Base-by-base conservation (phyloP, 331 rosid genomes). In the Pyrus hybrid region DNA sequence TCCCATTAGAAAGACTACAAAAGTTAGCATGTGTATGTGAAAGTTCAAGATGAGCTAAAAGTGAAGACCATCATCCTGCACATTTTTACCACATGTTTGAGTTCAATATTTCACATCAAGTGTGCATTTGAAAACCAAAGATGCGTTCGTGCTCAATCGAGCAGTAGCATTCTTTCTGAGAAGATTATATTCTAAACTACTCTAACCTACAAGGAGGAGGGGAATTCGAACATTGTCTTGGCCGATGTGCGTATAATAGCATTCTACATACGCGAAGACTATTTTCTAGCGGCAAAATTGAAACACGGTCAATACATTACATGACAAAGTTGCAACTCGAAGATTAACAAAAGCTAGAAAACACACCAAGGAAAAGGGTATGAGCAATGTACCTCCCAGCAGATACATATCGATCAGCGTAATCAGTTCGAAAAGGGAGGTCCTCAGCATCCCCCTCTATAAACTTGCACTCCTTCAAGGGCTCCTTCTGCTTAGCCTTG, bases 361-460 rank as follows among this genome's bases (percentile, higher is more conserved):
- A 21, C 30, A 51, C 56, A 76, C 10, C 53, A 13, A 56, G 1
- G 13, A 13, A 43, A 43, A 71, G 28, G 28, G 54, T 16, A 28
- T 35, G 53, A 76, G 69, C 70, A 75, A 63, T 13, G 10, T 81
- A 91, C 98, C 98, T 91, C 82, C 98, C 98, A 0, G 98, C 96
- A 4, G 97, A 93, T 2, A 90, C 83, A 87, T 93, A 93, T 90
- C 97, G 76, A 86, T 93, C 98, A 0, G 97, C 97, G 81, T 89
- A 93, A 85, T 93, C 98, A 14, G 97, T 90, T 22, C 2, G 80
- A 83, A 93, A 93, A 10, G 98, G 98, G 54, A 93, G 92, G 83
- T 91, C 89, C 76, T 93, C 96, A 2, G 96, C 98, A 73, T 93
- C 98, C 11, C 98, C 97, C 77, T 91, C 91, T 45, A 93, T 60